These are phyloP conservation scores for Galerina marginata DNA, from an alignment of 768 basidiomycete genomes.

Conservation along the genomic window DNA sequence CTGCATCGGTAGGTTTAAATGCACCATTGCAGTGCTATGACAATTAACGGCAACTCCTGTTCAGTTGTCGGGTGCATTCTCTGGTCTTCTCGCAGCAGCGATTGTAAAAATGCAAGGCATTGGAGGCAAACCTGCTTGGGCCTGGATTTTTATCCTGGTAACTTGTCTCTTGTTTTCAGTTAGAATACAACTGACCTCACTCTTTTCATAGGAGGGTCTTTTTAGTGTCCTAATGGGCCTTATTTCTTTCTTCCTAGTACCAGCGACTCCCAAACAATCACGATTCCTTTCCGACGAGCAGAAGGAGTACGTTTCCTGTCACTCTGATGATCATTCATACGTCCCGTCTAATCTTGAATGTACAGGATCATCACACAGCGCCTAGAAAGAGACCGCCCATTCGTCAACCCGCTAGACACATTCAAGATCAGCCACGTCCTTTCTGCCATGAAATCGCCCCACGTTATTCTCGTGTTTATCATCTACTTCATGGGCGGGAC, in stretches of 20 bases:
- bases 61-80: constrained; percentile 62
- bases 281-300: constrained; percentile 29
- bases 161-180: neutral
- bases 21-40: constrained; percentile 16
- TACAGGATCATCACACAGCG: constrained; percentile 28
- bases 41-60: neutral
- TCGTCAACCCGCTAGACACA: constrained; percentile 32
- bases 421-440: constrained; percentile 38
- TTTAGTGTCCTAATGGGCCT: constrained; percentile 17
- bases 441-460: constrained; percentile 35
- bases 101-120: constrained; percentile 62
- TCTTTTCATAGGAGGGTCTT: constrained; percentile 17
- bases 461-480: constrained; percentile 40
- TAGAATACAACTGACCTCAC: neutral
- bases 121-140: constrained; percentile 60
- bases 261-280: constrained; percentile 16
- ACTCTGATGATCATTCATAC: neutral
- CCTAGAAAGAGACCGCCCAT: constrained; percentile 38
- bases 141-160: constrained; percentile 41
- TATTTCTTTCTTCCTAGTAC: constrained; percentile 17
- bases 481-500: constrained; percentile 42
- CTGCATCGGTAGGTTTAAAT: constrained; percentile 36
- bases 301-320: constrained; percentile 30
- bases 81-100: constrained; percentile 66
- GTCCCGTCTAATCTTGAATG: neutral